Base-by-base conservation (phyloP, 805 yeast species). In the Isabelozyma heimii region DNA sequence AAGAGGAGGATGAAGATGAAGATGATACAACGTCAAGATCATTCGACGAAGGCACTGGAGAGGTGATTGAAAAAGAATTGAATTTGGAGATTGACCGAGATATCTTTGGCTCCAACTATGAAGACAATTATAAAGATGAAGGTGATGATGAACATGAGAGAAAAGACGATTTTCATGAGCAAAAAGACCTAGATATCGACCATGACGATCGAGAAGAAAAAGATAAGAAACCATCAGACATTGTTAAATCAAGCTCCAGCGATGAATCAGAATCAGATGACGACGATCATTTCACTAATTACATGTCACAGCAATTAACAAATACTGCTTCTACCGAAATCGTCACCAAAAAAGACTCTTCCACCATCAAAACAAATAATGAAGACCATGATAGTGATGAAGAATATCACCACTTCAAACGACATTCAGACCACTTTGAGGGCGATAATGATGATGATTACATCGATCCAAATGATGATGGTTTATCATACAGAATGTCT, bases 401-500 rank as follows among this genome's bases (percentile, higher is more conserved):
- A 14, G 55, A 52, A n/a, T 57, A 57, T 9, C 26, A 40, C 42
- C 16, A 27, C 5, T 39, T 41, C 37, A 20, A 20, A 20, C 24
- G 24, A 20, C 24, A 20, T 20, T 38, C 26, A 40, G 24, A 40
- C 44, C 16, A 27, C 5, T 39, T 41, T 35, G 56, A 52, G 28
- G 56, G 59, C 9, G 68, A 64, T 33, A 66, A 61, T 42, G 73
- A 73, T 27, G 79, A 79, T 26, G 91, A 84, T 51, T 85, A 87
- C 58, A 82, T 81, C 56, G 91, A 87, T 60, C 91, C 92, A 1
- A 85, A 87, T 59, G 92, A 87, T 62, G 92, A 87, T 59, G 92
- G 92, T 0, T 82, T 81, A 60, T 83, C 89, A 1, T 87, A 87
- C 63, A 81, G 82, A 46, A 84, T 81, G 61, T 73, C 77, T 20